Conservation (phyloP, 2,329 filamentous ascomycete genomes). For the Aspergillus fijiensis region DNA sequence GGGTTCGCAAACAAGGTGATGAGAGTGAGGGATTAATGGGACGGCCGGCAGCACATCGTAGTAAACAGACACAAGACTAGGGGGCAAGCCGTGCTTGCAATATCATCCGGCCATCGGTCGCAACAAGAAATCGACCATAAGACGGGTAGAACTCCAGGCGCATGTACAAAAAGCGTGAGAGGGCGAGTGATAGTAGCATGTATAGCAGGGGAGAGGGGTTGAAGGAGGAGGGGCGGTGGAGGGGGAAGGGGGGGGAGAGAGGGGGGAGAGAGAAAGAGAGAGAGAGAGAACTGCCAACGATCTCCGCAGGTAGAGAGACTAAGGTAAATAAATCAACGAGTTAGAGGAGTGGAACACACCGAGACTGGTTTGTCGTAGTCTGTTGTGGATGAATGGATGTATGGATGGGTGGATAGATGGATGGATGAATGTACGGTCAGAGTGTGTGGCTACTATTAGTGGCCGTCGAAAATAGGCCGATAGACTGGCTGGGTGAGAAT, state of each 20-base stretch:
- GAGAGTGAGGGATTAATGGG: constrained; percentile 4
- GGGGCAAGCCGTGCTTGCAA: too few relatives aligned
- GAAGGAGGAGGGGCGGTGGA: not conserved
- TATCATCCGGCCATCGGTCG: not conserved
- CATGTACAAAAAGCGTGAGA: not conserved
- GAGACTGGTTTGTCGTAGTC: constrained; percentile 4
- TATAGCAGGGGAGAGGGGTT: constrained; percentile 3
- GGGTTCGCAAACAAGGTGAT: not conserved
- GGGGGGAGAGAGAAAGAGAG: too few relatives aligned
- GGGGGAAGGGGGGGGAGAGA: not conserved
- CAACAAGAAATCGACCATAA: constrained; percentile 1
- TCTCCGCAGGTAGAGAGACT: constrained; percentile 4
- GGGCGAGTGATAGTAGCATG: not conserved
- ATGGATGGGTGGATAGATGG: too few relatives aligned
- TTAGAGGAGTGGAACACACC: constrained; percentile 10
- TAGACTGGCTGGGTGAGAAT: too few relatives aligned
- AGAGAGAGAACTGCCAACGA: constrained; percentile 1
- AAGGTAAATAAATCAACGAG: constrained; percentile 11
- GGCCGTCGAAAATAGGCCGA: too few relatives aligned
- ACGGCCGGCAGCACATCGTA: not conserved
- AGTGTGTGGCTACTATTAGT: too few relatives aligned
- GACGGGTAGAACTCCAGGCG: constrained; percentile 4
- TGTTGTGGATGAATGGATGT: not conserved
- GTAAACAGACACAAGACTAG: too few relatives aligned
- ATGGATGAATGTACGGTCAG: too few relatives aligned